Conservation (phyloP, 192 early-diverging fungal genomes). For the Rhizoclosmatium globosum region DNA sequence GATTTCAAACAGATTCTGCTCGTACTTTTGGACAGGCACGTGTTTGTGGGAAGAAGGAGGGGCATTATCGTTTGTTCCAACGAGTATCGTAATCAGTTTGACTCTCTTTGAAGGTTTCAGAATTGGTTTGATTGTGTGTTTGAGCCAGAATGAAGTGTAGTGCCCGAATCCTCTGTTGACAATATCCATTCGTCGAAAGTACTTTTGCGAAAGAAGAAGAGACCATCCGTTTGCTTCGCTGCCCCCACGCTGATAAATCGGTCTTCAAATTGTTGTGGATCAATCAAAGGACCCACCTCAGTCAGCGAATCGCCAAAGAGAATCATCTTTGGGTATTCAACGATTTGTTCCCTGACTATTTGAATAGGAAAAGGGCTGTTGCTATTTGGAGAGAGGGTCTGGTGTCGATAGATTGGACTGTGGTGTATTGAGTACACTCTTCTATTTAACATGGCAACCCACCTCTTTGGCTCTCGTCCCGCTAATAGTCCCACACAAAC, state of each 20-base stretch:
- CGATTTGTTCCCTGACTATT: too few species aligned
- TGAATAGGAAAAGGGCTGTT: too few species aligned
- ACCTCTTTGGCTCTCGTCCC: background rate
- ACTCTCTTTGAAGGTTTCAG: background rate
- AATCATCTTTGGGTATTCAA: background rate
- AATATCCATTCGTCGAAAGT: constrained; percentile 4
- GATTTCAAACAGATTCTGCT: constrained; percentile 62
- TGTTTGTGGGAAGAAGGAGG: constrained; percentile 54
- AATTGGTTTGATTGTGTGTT: background rate
- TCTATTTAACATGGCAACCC: background rate
- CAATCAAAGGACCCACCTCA: background rate
- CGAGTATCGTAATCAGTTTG: constrained; percentile 72
- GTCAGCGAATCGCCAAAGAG: constrained; percentile 10
- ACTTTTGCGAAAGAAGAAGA: background rate
- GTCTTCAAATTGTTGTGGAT: too few species aligned
- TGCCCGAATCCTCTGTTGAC: constrained; percentile 2
- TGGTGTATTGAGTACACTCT: too few species aligned
- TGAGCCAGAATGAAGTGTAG: constrained; percentile 20
- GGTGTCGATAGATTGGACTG: too few species aligned
- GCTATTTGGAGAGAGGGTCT: too few species aligned
- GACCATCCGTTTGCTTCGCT: background rate
- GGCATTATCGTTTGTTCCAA: constrained; percentile 85
- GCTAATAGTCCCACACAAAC: background rate
- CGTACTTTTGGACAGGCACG: constrained; percentile 64
- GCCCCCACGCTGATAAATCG: too few species aligned